Base-by-base conservation (phyloP, 2,329 filamentous ascomycete genomes). In the Xylariaceae sp. region DNA sequence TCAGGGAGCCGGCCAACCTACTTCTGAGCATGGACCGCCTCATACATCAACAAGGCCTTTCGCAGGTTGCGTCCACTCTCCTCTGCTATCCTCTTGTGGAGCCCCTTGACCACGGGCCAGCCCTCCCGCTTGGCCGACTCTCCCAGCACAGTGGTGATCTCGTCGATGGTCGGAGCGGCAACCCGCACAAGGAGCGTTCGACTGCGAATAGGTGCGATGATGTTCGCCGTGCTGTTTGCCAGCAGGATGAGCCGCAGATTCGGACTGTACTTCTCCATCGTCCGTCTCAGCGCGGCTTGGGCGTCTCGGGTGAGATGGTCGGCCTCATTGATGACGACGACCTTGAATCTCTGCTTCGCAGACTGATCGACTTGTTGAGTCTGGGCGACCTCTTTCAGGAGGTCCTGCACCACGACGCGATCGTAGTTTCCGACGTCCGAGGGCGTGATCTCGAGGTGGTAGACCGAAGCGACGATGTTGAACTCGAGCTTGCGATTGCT, bases 181-280 rank as follows among this genome's bases (percentile, higher is more conserved):
- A 98, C 92, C 45, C 92, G 75, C 35, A 98, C 87, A 31, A 98
- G 72, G 57, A 98, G 67, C 33, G 89, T 95, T 60, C 92, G 74
- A 51, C 85, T 93, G 45, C 90, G 77, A 56, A 98, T 98, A 1
- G 92, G 92, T n/a, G 92, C 90, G 59, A 98, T 98, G 51, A 98
- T 98, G 55, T 96, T 96, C 44, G 89, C 89, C 15, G 92, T 98
- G 46, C 85, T 94, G 58, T 96, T 96, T 31, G 92, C 92, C 39
- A 98, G 66, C 39, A 98, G 66, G 31, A 98, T 96, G 48, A 98
- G 63, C 15, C 92, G 75, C 54, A 98, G 54, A 58, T 98, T 98
- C 11, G 90, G 89, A 52, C 85, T 93, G 69, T 98, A 98, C 62
- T 98, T 98, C 65, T 98, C 92, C 92, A 98, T 98, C 0, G 92